Conservation (phyloP, 2,329 filamentous ascomycete species). For the Neopestalotiopsis clavispora region DNA sequence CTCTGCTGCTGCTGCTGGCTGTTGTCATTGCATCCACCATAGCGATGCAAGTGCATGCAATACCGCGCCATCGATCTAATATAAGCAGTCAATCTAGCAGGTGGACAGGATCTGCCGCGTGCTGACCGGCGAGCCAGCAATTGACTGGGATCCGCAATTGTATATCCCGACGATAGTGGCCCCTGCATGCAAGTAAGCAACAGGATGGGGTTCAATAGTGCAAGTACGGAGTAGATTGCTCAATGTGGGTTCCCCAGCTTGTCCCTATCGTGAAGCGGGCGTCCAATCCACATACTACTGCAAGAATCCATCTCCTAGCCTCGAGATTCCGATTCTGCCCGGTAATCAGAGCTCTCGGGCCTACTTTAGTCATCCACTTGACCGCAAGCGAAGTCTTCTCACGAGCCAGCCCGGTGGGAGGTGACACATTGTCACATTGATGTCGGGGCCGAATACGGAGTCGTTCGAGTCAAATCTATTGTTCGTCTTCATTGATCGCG, state of each 20-base stretch:
- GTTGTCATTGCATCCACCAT: constrained; percentile 1
- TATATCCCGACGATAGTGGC: not conserved
- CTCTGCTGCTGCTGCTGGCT: not conserved
- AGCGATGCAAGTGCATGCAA: constrained; percentile 5
- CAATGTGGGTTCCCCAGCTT: not conserved
- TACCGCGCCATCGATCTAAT: not conserved
- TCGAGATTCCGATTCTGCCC: not conserved
- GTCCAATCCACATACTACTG: not conserved
- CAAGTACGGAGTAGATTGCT: not conserved
- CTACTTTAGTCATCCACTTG: not conserved
- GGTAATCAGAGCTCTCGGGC: not conserved
- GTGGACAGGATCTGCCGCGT: not conserved
- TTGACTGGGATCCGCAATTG: not conserved
- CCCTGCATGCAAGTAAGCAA: not conserved
- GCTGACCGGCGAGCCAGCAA: not conserved
- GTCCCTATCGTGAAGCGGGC: not conserved
- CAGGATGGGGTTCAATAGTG: not conserved
- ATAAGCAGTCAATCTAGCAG: constrained; percentile 1
- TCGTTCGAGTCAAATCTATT: not conserved
- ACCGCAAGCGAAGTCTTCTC: not conserved
- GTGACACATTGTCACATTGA: not conserved
- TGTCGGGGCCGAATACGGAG: not conserved
- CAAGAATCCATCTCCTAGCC: not conserved
- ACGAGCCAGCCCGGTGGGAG: not conserved
- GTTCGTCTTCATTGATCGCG: constrained; percentile 25